Percentiles rank a stretch among this genome's conserved stretches.
Evolutionary conservation across 2,329 filamentous ascomycete genomes (phyloP).

Genomic region (Dactylellina haptotyla): DNA sequence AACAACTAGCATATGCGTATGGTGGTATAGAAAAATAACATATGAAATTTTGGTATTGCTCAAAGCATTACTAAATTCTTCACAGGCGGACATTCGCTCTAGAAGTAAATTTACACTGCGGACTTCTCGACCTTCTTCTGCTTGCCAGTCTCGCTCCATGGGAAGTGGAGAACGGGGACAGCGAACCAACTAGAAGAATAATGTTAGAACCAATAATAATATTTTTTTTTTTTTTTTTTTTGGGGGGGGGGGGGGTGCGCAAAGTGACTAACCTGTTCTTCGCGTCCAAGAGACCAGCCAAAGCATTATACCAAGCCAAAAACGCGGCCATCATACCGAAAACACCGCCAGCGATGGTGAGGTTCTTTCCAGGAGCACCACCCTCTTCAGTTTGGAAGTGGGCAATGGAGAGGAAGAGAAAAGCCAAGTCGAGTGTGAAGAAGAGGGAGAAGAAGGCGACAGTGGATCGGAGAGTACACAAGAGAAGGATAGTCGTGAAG

Average conservation of each 20-base stretch:
- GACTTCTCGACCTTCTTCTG: constrained; percentile 44
- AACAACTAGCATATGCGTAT: constrained; percentile 26
- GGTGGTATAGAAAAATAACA: constrained; percentile 28
- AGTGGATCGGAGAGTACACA: constrained; percentile 80
- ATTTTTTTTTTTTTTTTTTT: no score
- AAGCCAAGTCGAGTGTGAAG: constrained; percentile 78
- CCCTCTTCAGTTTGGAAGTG: constrained; percentile 68
- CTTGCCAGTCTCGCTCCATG: constrained; percentile 60
- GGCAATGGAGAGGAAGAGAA: constrained; percentile 75
- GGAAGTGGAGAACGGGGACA: constrained; percentile 59
- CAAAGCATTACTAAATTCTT: no score
- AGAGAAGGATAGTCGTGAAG: constrained; percentile 78
- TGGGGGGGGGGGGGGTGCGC: no score
- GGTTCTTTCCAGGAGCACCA: constrained; percentile 62
- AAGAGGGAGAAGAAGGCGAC: constrained; percentile 82
- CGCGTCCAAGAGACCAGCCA: constrained; percentile 80
- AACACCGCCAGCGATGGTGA: constrained; percentile 77
- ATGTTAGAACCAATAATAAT: constrained; percentile 29
- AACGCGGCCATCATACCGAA: constrained; percentile 86
- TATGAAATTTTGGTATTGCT: constrained; percentile 6
- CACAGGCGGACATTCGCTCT: no score
- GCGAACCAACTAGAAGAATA: constrained; percentile 36
- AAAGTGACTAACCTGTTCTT: constrained; percentile 61
- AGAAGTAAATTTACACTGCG: constrained; percentile 37
- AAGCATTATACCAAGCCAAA: constrained; percentile 85